Conservation (phyloP, 768 basidiomycete genomes). For the Podaxis sp. region DNA sequence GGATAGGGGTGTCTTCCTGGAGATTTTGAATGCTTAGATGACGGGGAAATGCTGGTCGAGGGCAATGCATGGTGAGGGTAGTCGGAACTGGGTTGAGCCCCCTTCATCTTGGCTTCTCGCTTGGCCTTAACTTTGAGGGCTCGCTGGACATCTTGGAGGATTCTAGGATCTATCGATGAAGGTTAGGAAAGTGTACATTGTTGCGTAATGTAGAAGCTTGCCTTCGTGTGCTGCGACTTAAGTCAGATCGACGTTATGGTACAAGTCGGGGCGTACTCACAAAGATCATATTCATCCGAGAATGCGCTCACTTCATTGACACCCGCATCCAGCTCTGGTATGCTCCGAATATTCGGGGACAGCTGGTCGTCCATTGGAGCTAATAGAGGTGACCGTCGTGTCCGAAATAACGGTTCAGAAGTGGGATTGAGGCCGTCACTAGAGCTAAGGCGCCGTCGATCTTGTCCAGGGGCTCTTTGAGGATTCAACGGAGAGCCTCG, state of each 20-base stretch:
- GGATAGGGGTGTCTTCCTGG: slow-evolving; percentile 19
- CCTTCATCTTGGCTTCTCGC: slow-evolving; percentile 62
- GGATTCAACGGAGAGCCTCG: slow-evolving; percentile 36
- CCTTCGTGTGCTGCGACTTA: slow-evolving; percentile 67
- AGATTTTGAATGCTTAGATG: slow-evolving; percentile 26
- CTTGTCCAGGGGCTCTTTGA: slow-evolving; percentile 25
- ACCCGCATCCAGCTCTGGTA: slow-evolving; percentile 23
- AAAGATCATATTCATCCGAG: slow-evolving; percentile 77
- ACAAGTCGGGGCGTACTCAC: slow-evolving; percentile 41
- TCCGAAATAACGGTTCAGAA: slow-evolving; percentile 23
- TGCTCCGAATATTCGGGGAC: background rate
- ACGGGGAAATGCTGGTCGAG: slow-evolving; percentile 14
- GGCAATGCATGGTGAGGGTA: slow-evolving; percentile 14
- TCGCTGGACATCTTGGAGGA: slow-evolving; percentile 78
- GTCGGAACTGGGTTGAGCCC: slow-evolving; percentile 21
- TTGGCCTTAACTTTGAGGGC: slow-evolving; percentile 73
- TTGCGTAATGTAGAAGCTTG: slow-evolving; percentile 27
- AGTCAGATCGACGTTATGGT: background rate
- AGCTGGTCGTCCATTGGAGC: background rate
- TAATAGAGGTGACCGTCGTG: slow-evolving; percentile 3
- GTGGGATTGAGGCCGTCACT: slow-evolving; percentile 22
- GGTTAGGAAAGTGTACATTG: slow-evolving; percentile 5
- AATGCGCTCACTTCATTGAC: slow-evolving; percentile 35
- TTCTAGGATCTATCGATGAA: slow-evolving; percentile 61
- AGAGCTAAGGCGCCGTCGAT: slow-evolving; percentile 28